Base-by-base conservation (phyloP, 805 yeast species). In the Cyberlindnera euphorbiae region DNA sequence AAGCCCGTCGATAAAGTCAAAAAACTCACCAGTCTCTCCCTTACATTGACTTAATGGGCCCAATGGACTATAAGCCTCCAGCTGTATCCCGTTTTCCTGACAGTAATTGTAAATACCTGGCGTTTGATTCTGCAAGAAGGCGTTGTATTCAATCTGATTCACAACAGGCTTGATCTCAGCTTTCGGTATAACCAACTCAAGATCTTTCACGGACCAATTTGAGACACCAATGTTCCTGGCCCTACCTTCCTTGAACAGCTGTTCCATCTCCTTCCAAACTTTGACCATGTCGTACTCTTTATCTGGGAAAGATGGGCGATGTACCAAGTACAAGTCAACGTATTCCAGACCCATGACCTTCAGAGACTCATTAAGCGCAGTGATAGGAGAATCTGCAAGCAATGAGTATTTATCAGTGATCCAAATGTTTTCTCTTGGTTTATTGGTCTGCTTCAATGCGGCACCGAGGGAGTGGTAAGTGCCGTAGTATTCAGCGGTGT, bases 61-160 rank as follows among this genome's bases (percentile, higher is more conserved):
- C 44, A 83, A 64, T 17, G 90, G 87, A 6, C 79, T 69, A 56
- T 79, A 83, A 1, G 85, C 87, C 51, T 76, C 82, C 11, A 82
- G 45, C 21, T 65, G 50, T 41, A 82, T 79, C 23, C 58, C 60
- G 35, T 81, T 49, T 28, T 68, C 49, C 45, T 71, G 54, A 38
- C 72, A 63, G 50, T 64, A 81, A 10, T 75, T 69, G 31, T 69
- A 66, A 36, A 68, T 63, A 3, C 75, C 81, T 1, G 75, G 72
- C 3, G 79, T 63, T 52, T 79, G 84, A 62, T 85, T 89, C 47
- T 77, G 84, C 46, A 78, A 64, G 50, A 75, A 73, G 0, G 85
- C 78, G 53, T 73, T 78, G 56, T 64, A 79, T 55, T 80, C 86
- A 42, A 80, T 71, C 58, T 80, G 87, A 52, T 77, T 71, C 12